Percentiles rank a stretch among this genome's conserved stretches.
Evolutionary conservation across 768 basidiomycete species (phyloP).

Genomic region (Sistotremastrum niveocremeum): DNA sequence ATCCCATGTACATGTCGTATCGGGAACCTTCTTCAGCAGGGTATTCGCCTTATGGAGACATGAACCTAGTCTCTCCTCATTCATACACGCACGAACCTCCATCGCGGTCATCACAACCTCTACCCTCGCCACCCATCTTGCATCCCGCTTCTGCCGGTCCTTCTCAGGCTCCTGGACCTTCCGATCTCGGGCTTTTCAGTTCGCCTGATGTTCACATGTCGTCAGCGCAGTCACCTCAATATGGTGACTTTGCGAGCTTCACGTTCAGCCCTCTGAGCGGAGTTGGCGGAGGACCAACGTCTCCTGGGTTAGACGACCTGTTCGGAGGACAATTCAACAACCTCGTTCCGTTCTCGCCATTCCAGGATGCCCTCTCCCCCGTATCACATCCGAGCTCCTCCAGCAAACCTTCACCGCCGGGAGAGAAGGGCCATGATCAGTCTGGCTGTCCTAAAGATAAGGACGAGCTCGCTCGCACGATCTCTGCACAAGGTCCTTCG

Average conservation of each 20-base stretch:
- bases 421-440: constrained; percentile 12
- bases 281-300: constrained; percentile 21
- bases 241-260: constrained; percentile 18
- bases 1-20: constrained; percentile 79
- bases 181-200: not conserved
- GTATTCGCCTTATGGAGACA: constrained; percentile 6
- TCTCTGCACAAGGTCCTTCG: constrained; percentile 44
- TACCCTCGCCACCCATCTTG: not conserved
- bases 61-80: constrained; percentile 18
- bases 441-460: constrained; percentile 39
- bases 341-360: constrained; percentile 19
- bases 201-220: constrained; percentile 15
- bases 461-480: constrained; percentile 34
- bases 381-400: constrained; percentile 32
- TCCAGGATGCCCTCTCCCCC: constrained; percentile 33
- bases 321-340: constrained; percentile 32
- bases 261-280: constrained; percentile 16
- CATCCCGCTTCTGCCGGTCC: not conserved
- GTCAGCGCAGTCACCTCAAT: constrained; percentile 19
- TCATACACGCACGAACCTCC: not conserved
- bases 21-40: constrained; percentile 25
- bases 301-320: constrained; percentile 27
- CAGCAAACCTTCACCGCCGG: constrained; percentile 13
- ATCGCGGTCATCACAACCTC: not conserved
- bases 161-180: not conserved